A percentile compares a stretch with the other conserved stretches of the same genome.
Conservation (phyloP, 495 filamentous ascomycete genomes). For the Entonaema liquescens region DNA sequence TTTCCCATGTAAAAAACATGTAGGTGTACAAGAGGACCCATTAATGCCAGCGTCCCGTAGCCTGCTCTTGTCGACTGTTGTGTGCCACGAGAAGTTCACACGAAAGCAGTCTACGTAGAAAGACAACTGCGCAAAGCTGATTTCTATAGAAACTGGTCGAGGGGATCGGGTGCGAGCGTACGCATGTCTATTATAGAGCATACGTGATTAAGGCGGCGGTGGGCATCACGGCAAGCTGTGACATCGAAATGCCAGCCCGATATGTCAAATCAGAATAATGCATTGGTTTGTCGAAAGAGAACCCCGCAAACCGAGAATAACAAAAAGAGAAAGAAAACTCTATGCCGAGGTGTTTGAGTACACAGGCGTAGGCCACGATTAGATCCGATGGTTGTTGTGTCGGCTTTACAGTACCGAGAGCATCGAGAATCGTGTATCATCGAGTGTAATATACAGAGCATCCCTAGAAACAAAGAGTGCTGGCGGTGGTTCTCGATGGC, state of each 20-base stretch:
- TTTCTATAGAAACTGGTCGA: neutral
- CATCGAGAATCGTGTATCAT: slow-evolving; percentile 31
- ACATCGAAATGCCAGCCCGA: neutral
- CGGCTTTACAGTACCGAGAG: neutral
- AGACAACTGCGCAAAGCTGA: neutral
- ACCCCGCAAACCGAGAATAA: slow-evolving; percentile 16
- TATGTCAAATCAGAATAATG: slow-evolving; percentile 2
- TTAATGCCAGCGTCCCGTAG: neutral
- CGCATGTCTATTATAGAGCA: neutral
- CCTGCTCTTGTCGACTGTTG: neutral
- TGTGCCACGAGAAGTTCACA: neutral
- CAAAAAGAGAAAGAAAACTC: slow-evolving; percentile 30
- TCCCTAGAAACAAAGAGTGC: slow-evolving; percentile 28
- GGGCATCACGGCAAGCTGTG: neutral
- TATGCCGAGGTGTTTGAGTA: slow-evolving; percentile 41
- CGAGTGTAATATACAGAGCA: slow-evolving; percentile 45
- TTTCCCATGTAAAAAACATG: neutral
- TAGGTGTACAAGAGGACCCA: neutral
- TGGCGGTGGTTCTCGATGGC: slow-evolving; percentile 25
- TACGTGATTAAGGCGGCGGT: neutral
- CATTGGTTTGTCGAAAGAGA: slow-evolving; percentile 20
- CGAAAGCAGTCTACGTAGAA: neutral
- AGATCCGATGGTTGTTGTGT: slow-evolving; percentile 12
- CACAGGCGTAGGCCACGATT: slow-evolving; percentile 36
- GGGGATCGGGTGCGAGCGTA: neutral